Percentiles rank a stretch among this genome's conserved stretches.
Evolutionary conservation across 2,329 filamentous ascomycete species (phyloP).

Genomic region (Trichoderma asperellum): DNA sequence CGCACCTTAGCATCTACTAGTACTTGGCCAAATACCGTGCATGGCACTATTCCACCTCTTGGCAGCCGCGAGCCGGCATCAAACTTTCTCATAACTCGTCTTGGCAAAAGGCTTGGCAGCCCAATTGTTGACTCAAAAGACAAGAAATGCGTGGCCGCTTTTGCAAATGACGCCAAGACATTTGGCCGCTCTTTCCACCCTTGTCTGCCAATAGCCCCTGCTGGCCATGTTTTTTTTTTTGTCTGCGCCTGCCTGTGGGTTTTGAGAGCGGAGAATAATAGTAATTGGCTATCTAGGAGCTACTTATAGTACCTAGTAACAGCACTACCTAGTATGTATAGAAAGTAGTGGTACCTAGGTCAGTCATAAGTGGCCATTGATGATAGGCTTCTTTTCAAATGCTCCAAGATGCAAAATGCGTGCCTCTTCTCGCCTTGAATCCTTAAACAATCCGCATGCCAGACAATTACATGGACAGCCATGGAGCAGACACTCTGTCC

Average conservation of each 20-base stretch:
- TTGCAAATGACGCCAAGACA: slow-evolving; percentile 16
- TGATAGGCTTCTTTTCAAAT: neutral
- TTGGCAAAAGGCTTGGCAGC: slow-evolving; percentile 25
- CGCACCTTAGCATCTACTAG: no score
- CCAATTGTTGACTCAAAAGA: slow-evolving; percentile 12
- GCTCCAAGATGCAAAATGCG: neutral
- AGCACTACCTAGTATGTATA: no score
- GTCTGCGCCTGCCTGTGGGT: neutral
- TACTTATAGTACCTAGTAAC: no score
- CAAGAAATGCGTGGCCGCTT: slow-evolving; percentile 11
- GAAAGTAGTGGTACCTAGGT: no score
- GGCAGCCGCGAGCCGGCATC: slow-evolving; percentile 18
- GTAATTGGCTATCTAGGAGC: no score
- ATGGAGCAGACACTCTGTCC: neutral
- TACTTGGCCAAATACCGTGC: neutral
- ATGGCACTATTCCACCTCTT: neutral
- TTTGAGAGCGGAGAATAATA: neutral
- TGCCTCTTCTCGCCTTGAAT: neutral
- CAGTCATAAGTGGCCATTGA: neutral
- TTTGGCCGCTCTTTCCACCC: slow-evolving; percentile 5
- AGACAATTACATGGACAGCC: neutral
- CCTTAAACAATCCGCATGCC: neutral
- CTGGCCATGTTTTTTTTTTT: neutral
- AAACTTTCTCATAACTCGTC: slow-evolving; percentile 11
- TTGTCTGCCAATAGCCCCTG: neutral